These are phyloP conservation scores for Fraxinus xanthoxyloides DNA, from an alignment of 305 asterid species.

Conservation along the genomic window DNA sequence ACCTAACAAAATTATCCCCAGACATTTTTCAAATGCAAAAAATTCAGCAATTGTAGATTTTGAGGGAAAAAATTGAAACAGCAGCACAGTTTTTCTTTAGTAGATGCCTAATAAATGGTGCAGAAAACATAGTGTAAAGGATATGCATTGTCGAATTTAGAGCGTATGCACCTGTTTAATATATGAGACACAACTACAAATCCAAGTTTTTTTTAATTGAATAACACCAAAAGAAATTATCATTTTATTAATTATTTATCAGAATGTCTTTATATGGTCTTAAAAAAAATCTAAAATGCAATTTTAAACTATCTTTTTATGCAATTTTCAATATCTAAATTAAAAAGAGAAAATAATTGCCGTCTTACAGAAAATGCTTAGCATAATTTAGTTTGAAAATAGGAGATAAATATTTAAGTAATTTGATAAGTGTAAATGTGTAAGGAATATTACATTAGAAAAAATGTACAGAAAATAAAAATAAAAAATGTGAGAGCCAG, in stretches of 20 bases:
- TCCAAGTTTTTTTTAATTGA: not conserved
- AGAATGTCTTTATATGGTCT: not conserved
- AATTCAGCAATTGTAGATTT: not conserved
- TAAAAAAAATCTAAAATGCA: not conserved
- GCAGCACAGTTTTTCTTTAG: not conserved
- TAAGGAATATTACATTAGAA: not conserved
- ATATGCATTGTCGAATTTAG: not conserved
- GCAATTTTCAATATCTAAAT: not conserved
- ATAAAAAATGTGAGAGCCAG: not conserved
- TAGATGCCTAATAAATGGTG: not conserved
- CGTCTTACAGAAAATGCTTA: not conserved
- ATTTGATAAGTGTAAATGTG: not conserved
- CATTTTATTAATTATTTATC: not conserved
- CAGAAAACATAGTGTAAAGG: not conserved
- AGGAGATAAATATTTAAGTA: not conserved
- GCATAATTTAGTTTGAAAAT: not conserved
- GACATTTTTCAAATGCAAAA: not conserved
- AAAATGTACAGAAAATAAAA: not conserved
- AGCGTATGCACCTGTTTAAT: not conserved
- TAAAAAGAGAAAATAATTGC: not conserved
- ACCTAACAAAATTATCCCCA: not conserved
- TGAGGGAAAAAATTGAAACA: not conserved
- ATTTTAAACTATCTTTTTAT: not conserved
- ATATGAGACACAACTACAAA: not conserved
- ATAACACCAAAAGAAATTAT: not conserved